Base-by-base conservation (phyloP, 768 basidiomycete genomes). In the Mycena epipterygia region DNA sequence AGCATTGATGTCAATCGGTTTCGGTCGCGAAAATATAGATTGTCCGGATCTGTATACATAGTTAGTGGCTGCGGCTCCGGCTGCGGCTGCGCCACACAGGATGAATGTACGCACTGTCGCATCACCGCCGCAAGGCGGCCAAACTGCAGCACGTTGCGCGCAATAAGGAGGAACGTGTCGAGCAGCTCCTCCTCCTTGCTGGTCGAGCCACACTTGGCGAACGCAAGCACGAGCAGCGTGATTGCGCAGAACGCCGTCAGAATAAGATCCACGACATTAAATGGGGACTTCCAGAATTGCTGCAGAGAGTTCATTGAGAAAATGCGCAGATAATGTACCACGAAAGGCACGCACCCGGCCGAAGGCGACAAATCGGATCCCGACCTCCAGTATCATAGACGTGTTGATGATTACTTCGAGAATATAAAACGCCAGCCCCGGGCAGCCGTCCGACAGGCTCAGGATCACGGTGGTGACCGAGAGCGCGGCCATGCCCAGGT, bases 241-340 rank as follows among this genome's bases (percentile, higher is more conserved):
- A 98, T 79, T 5, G 90, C 92, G 78, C 97, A 99, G 82, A 99
- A 95, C 32, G 89, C 73, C 2, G 98, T 99, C 49, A 99, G 86
- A 57, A 94, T 88, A 19, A 98, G 87, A 79, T 98, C 97, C 75
- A 97, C 86, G 35, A 95, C 84, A 78, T 98, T 98, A 83, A 95
- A 96, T 14, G 91, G 91, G n/a, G 95, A 94, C 79, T 89, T 93
- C 95, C 95, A 97, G 85, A 98, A 98, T 95, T 96, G 94, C 96
- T 97, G 78, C 44, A 61, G 66, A 44, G 27, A 37, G 32, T n/a
- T n/a, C n/a, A n/a, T n/a, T n/a, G 7, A 25, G 33, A 46, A 67
- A 9, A 35, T 11, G n/a, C 17, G 29, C 23, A 51, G 6, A 25
- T 8, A 41, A 21, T n/a, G n/a, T n/a, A n/a, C 32, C 37, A 13